Conservation (phyloP, 352 stramenopile species). For the Pythium dissotocum region DNA sequence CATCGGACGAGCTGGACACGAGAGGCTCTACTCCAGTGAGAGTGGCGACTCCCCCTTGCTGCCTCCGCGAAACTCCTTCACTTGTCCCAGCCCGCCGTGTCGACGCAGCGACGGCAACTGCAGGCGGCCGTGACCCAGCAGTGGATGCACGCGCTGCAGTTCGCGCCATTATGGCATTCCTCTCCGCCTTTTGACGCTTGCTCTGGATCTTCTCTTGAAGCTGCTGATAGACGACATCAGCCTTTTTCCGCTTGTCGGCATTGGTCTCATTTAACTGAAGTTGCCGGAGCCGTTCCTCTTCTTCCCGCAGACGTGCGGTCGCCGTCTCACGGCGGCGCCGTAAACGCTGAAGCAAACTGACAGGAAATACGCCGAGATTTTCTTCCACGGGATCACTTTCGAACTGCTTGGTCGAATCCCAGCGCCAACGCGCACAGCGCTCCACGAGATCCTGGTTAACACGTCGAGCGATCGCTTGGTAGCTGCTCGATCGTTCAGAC, state of each 20-base stretch:
- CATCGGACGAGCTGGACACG: neutral
- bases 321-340: constrained; percentile 8
- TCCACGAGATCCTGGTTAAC: constrained; percentile 31
- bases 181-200: constrained; percentile 5
- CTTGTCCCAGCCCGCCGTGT: neutral
- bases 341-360: constrained; percentile 30
- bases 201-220: constrained; percentile 31
- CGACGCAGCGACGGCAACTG: neutral
- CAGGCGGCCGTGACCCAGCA: neutral
- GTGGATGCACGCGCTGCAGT: constrained; percentile 1
- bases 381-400: neutral
- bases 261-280: constrained; percentile 15
- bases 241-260: constrained; percentile 22
- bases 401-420: constrained; percentile 51
- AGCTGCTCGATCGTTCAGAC: constrained; percentile 44
- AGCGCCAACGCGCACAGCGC: constrained; percentile 38
- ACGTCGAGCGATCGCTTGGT: constrained; percentile 44
- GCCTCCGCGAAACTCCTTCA: neutral
- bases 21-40: neutral
- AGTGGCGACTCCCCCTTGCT: neutral
- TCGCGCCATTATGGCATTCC: neutral
- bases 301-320: constrained; percentile 28
- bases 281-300: constrained; percentile 19
- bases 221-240: constrained; percentile 23
- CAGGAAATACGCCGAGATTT: constrained; percentile 9